These are phyloP conservation scores for Fusarium mexicanum DNA, from an alignment of 2,329 filamentous ascomycete genomes.

Conservation along the genomic window DNA sequence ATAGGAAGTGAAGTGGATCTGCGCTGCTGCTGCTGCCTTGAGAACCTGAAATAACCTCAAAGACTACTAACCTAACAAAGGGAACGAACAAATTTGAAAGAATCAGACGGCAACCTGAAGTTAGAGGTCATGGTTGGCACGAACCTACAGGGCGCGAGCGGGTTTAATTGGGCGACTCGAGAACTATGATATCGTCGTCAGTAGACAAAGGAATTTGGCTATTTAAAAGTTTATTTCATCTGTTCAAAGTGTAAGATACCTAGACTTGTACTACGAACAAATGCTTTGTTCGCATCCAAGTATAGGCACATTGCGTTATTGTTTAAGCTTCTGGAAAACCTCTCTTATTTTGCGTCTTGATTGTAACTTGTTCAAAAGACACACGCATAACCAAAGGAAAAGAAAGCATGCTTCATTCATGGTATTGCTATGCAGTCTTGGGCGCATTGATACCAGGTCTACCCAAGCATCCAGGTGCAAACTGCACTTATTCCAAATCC, in stretches of 20 bases:
- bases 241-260: background rate
- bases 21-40: constrained; percentile 35
- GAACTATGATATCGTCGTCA: background rate
- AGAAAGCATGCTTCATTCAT: background rate
- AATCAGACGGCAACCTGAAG: constrained; percentile 12
- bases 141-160: background rate
- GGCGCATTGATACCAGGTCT: background rate
- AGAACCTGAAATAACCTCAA: constrained; percentile 5
- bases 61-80: background rate
- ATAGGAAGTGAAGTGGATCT: constrained; percentile 16
- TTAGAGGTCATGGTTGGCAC: background rate
- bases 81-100: background rate
- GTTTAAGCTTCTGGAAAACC: background rate
- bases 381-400: background rate
- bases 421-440: background rate
- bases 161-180: background rate
- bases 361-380: background rate
- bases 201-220: background rate
- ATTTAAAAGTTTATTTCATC: background rate
- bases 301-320: background rate
- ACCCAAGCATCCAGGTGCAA: background rate
- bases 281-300: background rate
- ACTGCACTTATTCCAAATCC: background rate
- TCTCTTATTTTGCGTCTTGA: background rate
- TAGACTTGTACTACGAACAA: background rate